Percentiles rank a stretch among this genome's conserved stretches.
These are phyloP conservation scores for Orbilia javanica DNA, from an alignment of 2,329 filamentous ascomycete species.

Conservation along the genomic window DNA sequence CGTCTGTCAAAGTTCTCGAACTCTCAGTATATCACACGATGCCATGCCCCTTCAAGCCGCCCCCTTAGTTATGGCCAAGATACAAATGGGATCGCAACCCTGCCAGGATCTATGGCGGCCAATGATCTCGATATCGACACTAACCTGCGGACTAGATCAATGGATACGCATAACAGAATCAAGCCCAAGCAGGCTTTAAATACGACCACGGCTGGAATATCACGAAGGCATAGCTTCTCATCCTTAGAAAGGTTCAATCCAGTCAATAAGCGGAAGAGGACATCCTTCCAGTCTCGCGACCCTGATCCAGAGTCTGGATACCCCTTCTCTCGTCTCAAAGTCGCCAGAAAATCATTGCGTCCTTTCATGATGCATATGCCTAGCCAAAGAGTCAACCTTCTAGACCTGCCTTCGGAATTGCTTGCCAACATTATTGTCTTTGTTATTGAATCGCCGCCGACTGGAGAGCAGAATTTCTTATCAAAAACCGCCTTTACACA, in stretches of 20 bases:
- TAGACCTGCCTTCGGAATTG: conserved; percentile 40
- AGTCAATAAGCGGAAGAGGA: conserved; percentile 23
- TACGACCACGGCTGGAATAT: conserved; percentile 10
- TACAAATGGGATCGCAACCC: conserved; percentile 10
- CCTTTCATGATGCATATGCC: conserved; percentile 1
- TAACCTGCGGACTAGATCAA: neutral
- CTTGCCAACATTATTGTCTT: conserved; percentile 36
- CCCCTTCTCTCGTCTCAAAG: conserved; percentile 16
- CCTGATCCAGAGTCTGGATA: conserved; percentile 22
- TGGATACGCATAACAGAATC: neutral
- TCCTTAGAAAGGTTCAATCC: conserved; percentile 5
- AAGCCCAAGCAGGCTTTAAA: conserved; percentile 5
- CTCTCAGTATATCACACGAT: conserved; percentile 1
- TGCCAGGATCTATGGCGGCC: conserved; percentile 5
- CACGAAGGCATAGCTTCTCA: conserved; percentile 31
- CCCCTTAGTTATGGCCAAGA: neutral
- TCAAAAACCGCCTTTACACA: conserved; percentile 22
- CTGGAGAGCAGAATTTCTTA: conserved; percentile 8
- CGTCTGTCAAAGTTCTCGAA: conserved; percentile 2
- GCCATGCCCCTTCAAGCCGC: neutral
- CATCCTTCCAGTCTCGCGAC: conserved; percentile 31
- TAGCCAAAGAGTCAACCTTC: conserved; percentile 21
- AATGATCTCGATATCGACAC: conserved; percentile 8
- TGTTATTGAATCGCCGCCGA: conserved; percentile 37
- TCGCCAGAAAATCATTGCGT: conserved; percentile 12